Conservation (phyloP, 106 monocot genomes). For the Triglochin maritima region DNA sequence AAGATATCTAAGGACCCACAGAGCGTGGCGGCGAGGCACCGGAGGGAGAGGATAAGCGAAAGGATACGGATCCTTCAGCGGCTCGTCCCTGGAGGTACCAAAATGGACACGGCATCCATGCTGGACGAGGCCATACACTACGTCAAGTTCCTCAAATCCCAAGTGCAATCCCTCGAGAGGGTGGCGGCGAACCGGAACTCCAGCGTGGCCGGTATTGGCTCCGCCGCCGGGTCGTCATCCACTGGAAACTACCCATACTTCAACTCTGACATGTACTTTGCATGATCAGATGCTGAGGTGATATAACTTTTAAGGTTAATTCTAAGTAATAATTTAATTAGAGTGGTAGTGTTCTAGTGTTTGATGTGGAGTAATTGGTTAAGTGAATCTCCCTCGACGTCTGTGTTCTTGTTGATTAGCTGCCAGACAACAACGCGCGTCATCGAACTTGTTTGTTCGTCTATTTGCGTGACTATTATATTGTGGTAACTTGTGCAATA, state of each 20-base stretch:
- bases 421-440: too few relatives aligned
- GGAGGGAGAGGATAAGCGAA: constrained; percentile 85
- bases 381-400: too few relatives aligned
- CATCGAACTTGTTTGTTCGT: too few relatives aligned
- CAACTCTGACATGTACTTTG: neutral
- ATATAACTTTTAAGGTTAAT: neutral
- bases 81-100: constrained; percentile 83
- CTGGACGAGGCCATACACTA: constrained; percentile 85
- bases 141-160: constrained; percentile 80
- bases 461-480: too few relatives aligned
- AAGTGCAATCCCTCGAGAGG: constrained; percentile 65
- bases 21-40: constrained; percentile 82
- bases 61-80: constrained; percentile 67
- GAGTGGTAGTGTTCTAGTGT: too few relatives aligned
- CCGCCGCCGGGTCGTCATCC: neutral
- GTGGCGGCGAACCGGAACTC: constrained; percentile 19
- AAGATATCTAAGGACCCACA: constrained; percentile 83
- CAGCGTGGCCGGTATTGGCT: neutral
- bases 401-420: too few relatives aligned
- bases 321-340: too few relatives aligned
- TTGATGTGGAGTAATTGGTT: too few relatives aligned
- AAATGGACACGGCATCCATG: constrained; percentile 98
- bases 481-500: too few relatives aligned
- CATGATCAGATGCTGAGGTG: neutral
- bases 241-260: neutral